These are phyloP conservation scores for Ganoderma boninense DNA, from an alignment of 1,284 basidiomycete genomes.

Conservation along the genomic window DNA sequence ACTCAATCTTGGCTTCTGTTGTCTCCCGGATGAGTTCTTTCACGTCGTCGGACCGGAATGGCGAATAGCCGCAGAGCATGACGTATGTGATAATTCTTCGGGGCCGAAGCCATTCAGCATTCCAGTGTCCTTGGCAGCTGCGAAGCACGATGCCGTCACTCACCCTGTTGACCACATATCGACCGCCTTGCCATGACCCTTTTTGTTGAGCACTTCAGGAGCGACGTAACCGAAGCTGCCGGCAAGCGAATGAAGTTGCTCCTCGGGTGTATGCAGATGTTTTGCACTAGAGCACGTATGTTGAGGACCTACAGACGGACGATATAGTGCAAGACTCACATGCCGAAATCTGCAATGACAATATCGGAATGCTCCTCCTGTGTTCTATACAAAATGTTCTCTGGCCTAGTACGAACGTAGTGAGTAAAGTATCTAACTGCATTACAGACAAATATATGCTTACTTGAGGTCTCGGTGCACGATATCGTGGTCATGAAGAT, in stretches of 20 bases:
- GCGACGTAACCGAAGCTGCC: conserved; percentile 96
- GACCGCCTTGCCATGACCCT: conserved; percentile 91
- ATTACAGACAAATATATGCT: conserved; percentile 30
- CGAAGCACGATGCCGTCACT: conserved; percentile 35
- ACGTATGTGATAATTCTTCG: conserved; percentile 92
- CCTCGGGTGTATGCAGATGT: conserved; percentile 80
- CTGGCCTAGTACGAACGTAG: conserved; percentile 62
- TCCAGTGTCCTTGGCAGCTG: neutral
- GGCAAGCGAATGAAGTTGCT: conserved; percentile 84
- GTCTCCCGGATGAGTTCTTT: conserved; percentile 85
- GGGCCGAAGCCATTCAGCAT: neutral
- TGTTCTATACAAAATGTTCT: conserved; percentile 93
- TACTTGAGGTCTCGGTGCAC: conserved; percentile 94
- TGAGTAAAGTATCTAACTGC: neutral
- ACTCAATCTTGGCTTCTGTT: conserved; percentile 83
- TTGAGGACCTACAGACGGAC: neutral
- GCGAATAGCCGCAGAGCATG: conserved; percentile 91
- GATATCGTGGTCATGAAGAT: conserved; percentile 88
- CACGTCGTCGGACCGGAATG: conserved; percentile 89
- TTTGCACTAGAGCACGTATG: conserved; percentile 69
- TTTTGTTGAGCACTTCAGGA: conserved; percentile 87
- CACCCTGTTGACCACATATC: conserved; percentile 95
- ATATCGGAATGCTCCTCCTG: conserved; percentile 77
- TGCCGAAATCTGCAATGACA: conserved; percentile 97
- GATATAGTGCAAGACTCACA: conserved; percentile 57